Evolutionary conservation across 371 early-diverging fungal genomes (phyloP).

Genomic region (Mucor ambiguus): DNA sequence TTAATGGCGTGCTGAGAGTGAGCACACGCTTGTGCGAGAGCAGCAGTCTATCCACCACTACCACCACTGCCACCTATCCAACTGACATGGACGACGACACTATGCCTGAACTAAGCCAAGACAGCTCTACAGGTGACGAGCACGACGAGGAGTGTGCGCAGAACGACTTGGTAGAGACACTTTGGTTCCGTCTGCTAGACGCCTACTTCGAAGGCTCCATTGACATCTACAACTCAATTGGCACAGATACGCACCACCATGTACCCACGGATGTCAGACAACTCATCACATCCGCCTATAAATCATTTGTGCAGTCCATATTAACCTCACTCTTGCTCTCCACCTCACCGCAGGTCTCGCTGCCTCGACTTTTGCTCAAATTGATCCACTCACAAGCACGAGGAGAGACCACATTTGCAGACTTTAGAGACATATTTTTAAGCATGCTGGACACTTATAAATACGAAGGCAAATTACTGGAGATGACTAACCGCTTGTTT

Average conservation of each 20-base stretch:
- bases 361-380: slow-evolving; percentile 66
- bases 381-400: slow-evolving; percentile 62
- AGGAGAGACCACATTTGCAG: slow-evolving; percentile 70
- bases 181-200: slow-evolving; percentile 75
- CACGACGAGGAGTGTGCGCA: slow-evolving; percentile 17
- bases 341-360: slow-evolving; percentile 68
- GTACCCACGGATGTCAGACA: slow-evolving; percentile 32
- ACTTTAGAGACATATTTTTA: slow-evolving; percentile 71
- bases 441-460: slow-evolving; percentile 79
- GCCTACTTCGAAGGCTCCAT: slow-evolving; percentile 59
- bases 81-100: slow-evolving; percentile 10
- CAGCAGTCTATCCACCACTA: slow-evolving; percentile 40
- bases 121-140: slow-evolving; percentile 6
- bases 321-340: slow-evolving; percentile 62
- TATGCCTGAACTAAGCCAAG: slow-evolving; percentile 22
- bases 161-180: slow-evolving; percentile 55
- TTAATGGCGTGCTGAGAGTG: slow-evolving; percentile 64
- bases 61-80: neutral
- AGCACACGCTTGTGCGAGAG: slow-evolving; percentile 61
- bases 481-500: slow-evolving; percentile 73
- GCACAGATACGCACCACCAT: slow-evolving; percentile 4
- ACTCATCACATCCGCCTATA: slow-evolving; percentile 57
- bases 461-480: slow-evolving; percentile 73
- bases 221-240: slow-evolving; percentile 35
- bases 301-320: slow-evolving; percentile 68